Base-by-base conservation (phyloP, 345 rosid genomes). In the Arabidopsis arenosa region DNA sequence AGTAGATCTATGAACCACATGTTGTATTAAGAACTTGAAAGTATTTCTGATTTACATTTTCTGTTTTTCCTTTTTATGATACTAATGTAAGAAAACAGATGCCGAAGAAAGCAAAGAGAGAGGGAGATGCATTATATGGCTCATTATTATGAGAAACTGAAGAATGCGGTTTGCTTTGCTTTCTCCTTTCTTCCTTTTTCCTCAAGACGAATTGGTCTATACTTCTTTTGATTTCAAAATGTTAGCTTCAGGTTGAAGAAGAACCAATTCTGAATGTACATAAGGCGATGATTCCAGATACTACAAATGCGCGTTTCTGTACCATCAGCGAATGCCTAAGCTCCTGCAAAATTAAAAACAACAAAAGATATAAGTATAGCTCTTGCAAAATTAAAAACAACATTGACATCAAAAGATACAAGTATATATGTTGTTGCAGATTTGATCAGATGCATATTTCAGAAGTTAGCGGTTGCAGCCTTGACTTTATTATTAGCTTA, bases 251-350 rank as follows among this genome's bases (percentile, higher is more conserved):
- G 33, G 26, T 9, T 18, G 26, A 2, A 23, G 26, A 23, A 23
- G 45, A 67, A 75, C 68, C 61, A 59, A 48, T 53, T 61, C 39
- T 21, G 49, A 76, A 76, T 76, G 63, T 76, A 76, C 75, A 76
- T 33, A 67, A 62, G 9, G 41, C 30, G 73, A 40, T 75, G 56
- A 44, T 43, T 58, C 54, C 66, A 21, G 55, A 17, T 6, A 7
- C 17, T 18, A 54, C 70, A 52, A 15, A 52, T 21, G 56, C 5
- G 9, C n/a, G n/a, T n/a, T 48, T n/a, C 53, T 71, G 69, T 45
- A 45, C 74, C 80, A 74, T 86, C 80, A 87, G 44, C 87, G 79
- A 72, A 88, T 83, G 58, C 93, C 84, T 72, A 82, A 72, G 83
- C 84, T 88, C 88, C 93, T 89, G 83, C 6, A 17, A 14, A 6